These are phyloP conservation scores for Pseudogymnoascus sp. DNA, from an alignment of 2,329 filamentous ascomycete species.

Conservation along the genomic window DNA sequence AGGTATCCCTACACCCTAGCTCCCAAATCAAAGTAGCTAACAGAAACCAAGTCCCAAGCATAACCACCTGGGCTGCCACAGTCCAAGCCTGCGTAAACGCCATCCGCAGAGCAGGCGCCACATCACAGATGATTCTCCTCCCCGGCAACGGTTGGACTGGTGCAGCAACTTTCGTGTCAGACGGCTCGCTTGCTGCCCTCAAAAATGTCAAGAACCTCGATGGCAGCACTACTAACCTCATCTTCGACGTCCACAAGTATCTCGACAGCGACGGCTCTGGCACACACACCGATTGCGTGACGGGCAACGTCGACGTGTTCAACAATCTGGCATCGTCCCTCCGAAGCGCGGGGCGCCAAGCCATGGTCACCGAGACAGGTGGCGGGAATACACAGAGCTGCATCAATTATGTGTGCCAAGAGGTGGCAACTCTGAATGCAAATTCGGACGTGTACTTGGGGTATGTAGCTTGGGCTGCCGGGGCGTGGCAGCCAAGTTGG, in stretches of 20 bases:
- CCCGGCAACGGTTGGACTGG: slow-evolving; percentile 53
- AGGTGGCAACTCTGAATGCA: slow-evolving; percentile 26
- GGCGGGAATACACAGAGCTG: slow-evolving; percentile 29
- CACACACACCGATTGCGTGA: slow-evolving; percentile 42
- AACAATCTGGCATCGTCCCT: slow-evolving; percentile 38
- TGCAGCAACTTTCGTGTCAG: slow-evolving; percentile 39
- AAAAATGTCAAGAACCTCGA: slow-evolving; percentile 49
- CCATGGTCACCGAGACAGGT: slow-evolving; percentile 45
- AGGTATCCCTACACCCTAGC: neutral
- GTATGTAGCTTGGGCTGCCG: neutral
- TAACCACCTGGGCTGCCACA: slow-evolving; percentile 48
- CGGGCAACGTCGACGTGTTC: slow-evolving; percentile 43
- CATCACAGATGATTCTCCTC: slow-evolving; percentile 52
- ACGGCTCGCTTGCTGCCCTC: slow-evolving; percentile 43
- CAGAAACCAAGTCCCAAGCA: slow-evolving; percentile 33
- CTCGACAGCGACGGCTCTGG: slow-evolving; percentile 50
- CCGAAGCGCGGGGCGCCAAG: slow-evolving; percentile 38
- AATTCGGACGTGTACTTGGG: neutral
- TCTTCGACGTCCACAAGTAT: slow-evolving; percentile 54
- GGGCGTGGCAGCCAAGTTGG: too few relatives aligned
- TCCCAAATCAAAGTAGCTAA: slow-evolving; percentile 29
- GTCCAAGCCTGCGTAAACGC: slow-evolving; percentile 56
- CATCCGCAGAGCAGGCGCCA: slow-evolving; percentile 57
- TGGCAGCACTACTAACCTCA: slow-evolving; percentile 44
- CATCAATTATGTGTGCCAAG: slow-evolving; percentile 26